Percentiles rank a stretch among this genome's conserved stretches.
phyloP scores from a whole-genome alignment of 2,329 filamentous ascomycete species.

The Apiospora aurea region DNA sequence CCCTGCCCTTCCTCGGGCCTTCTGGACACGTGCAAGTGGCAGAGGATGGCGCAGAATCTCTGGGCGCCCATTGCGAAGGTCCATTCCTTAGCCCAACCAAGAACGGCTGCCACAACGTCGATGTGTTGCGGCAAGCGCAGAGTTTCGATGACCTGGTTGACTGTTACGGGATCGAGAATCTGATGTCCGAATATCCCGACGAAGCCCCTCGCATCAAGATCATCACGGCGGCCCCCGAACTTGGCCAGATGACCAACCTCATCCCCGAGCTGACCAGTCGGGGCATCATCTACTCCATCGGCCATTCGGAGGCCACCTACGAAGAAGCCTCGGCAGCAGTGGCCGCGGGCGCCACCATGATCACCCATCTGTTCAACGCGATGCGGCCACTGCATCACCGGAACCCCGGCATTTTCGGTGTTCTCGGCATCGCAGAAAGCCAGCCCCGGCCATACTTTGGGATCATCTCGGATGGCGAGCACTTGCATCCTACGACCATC shows the following conservation, averaged over 20 bases:
- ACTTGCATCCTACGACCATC: conserved; percentile 86
- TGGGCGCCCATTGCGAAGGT: conserved; percentile 90
- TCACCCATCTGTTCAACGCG: conserved; percentile 93
- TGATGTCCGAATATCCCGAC: conserved; percentile 51
- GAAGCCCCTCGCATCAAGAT: conserved; percentile 67
- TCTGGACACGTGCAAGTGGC: conserved; percentile 67
- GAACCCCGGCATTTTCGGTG: conserved; percentile 88
- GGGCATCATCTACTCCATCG: conserved; percentile 80
- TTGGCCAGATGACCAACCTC: conserved; percentile 70
- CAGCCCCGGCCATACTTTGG: conserved; percentile 78
- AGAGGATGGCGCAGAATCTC: conserved; percentile 79
- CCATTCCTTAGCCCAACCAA: conserved; percentile 85
- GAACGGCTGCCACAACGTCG: conserved; percentile 83
- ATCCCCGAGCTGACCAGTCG: conserved; percentile 71
- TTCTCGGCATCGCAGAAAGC: conserved; percentile 72
- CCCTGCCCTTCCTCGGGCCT: conserved; percentile 79
- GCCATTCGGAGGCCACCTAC: conserved; percentile 87
- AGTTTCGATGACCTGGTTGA: conserved; percentile 70
- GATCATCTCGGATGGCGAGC: conserved; percentile 89
- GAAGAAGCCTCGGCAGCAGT: conserved; percentile 79
- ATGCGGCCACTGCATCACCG: conserved; percentile 92
- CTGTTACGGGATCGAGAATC: conserved; percentile 77
- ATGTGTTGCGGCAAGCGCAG: conserved; percentile 71
- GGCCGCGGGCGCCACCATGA: conserved; percentile 81
- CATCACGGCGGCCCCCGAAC: conserved; percentile 87